phyloP scores from a whole-genome alignment of 768 basidiomycete genomes.

The Lentinus brumalis region DNA sequence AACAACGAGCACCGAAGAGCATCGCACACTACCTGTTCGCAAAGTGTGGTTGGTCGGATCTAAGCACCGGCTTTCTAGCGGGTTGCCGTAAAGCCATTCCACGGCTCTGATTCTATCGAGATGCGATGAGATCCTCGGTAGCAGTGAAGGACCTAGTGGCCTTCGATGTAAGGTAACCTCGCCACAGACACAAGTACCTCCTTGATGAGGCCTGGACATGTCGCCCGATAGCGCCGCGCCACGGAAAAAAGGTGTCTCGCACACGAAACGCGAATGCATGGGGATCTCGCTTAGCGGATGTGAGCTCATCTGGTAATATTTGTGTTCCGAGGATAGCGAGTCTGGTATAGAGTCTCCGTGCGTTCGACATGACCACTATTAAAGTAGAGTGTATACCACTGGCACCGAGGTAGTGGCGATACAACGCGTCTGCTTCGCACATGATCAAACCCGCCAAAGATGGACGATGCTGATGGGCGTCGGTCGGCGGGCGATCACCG shows the following conservation, averaged over 20 bases:
- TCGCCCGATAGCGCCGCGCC: background rate
- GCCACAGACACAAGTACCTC: background rate
- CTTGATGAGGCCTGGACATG: background rate
- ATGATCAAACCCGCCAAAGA: no score
- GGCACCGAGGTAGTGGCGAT: no score
- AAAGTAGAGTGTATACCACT: no score
- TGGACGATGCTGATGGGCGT: no score
- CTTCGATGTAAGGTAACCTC: background rate
- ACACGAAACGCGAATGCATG: background rate
- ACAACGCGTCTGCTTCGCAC: no score
- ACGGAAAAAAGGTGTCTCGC: background rate
- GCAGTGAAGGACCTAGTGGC: background rate
- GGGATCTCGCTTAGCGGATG: background rate
- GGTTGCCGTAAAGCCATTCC: constrained; percentile 3
- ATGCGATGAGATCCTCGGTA: background rate
- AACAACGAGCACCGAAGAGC: background rate
- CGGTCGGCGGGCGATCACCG: no score
- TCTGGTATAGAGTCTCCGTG: background rate
- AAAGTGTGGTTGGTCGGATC: background rate
- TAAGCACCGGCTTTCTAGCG: constrained; percentile 3
- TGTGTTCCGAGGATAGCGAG: background rate
- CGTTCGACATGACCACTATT: no score
- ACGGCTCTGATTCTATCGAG: background rate
- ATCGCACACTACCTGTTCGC: background rate
- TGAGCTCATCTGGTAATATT: background rate